These are phyloP conservation scores for Leucocoprinus leucothites DNA, from an alignment of 768 basidiomycete genomes.

Conservation along the genomic window DNA sequence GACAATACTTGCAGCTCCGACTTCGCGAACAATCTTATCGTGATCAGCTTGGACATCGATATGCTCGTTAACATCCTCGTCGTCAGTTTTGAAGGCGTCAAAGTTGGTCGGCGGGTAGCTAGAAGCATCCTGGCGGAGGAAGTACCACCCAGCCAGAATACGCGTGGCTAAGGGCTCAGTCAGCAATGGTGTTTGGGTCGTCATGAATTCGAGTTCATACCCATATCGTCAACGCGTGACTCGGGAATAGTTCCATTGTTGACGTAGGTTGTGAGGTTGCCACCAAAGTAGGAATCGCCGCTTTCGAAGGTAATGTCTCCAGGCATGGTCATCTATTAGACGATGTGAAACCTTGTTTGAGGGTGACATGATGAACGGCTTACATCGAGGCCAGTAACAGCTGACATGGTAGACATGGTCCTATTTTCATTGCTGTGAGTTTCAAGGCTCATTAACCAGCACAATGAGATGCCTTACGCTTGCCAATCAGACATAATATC, in stretches of 20 bases:
- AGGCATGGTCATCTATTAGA: constrained; percentile 69
- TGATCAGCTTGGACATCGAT: constrained; percentile 73
- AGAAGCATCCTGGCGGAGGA: constrained; percentile 59
- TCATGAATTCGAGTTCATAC: constrained; percentile 21
- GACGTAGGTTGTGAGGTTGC: constrained; percentile 65
- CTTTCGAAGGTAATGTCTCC: constrained; percentile 50
- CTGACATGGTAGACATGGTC: constrained; percentile 58
- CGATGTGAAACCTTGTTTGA: neutral
- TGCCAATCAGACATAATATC: constrained; percentile 75
- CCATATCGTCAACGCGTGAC: constrained; percentile 74
- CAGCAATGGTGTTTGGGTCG: too few species aligned
- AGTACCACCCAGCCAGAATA: constrained; percentile 70
- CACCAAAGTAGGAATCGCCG: constrained; percentile 60
- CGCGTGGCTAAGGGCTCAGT: constrained; percentile 52
- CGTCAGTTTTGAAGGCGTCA: constrained; percentile 54
- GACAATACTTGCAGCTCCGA: constrained; percentile 72
- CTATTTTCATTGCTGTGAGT: constrained; percentile 16
- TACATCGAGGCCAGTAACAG: constrained; percentile 62
- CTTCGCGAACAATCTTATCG: constrained; percentile 59
- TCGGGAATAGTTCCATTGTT: constrained; percentile 68
- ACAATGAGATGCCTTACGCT: constrained; percentile 36
- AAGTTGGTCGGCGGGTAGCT: constrained; percentile 70
- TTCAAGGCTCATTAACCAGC: neutral
- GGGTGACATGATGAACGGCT: constrained; percentile 16
- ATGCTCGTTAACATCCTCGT: constrained; percentile 53